Conservation (phyloP, 2,329 filamentous ascomycete species). For the Neoarthrinium moseri region DNA sequence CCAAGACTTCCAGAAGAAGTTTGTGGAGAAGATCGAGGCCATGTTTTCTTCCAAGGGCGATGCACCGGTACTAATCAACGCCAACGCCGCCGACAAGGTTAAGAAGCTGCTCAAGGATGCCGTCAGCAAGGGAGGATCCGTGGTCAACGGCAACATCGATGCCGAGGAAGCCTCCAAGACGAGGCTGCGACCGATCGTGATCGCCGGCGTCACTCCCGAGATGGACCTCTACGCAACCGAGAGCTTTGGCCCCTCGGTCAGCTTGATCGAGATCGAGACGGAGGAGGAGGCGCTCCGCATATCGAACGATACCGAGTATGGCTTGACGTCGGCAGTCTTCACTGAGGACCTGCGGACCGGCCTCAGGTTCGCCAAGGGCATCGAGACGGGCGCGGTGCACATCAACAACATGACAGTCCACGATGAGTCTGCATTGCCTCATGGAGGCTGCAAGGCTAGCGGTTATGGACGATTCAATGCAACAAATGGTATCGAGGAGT, state of each 20-base stretch:
- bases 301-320: slow-evolving; percentile 70
- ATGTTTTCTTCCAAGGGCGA: slow-evolving; percentile 24
- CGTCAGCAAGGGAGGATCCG: slow-evolving; percentile 54
- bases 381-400: slow-evolving; percentile 54
- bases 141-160: slow-evolving; percentile 50
- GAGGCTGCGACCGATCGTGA: slow-evolving; percentile 55
- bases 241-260: slow-evolving; percentile 65
- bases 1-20: slow-evolving; percentile 44
- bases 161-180: slow-evolving; percentile 32
- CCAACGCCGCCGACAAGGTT: slow-evolving; percentile 25
- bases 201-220: slow-evolving; percentile 58
- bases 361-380: slow-evolving; percentile 48
- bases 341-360: slow-evolving; percentile 57
- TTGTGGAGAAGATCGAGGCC: slow-evolving; percentile 22
- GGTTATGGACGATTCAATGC: slow-evolving; percentile 41
- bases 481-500: slow-evolving; percentile 28
- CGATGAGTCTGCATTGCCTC: slow-evolving; percentile 39
- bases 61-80: slow-evolving; percentile 26
- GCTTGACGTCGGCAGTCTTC: slow-evolving; percentile 63
- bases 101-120: slow-evolving; percentile 51
- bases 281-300: slow-evolving; percentile 64
- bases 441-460: slow-evolving; percentile 39
- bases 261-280: slow-evolving; percentile 54
- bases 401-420: slow-evolving; percentile 43
- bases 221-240: slow-evolving; percentile 68